These are phyloP conservation scores for Podila clonocystis DNA, from an alignment of 192 early-diverging fungal genomes.

Conservation along the genomic window DNA sequence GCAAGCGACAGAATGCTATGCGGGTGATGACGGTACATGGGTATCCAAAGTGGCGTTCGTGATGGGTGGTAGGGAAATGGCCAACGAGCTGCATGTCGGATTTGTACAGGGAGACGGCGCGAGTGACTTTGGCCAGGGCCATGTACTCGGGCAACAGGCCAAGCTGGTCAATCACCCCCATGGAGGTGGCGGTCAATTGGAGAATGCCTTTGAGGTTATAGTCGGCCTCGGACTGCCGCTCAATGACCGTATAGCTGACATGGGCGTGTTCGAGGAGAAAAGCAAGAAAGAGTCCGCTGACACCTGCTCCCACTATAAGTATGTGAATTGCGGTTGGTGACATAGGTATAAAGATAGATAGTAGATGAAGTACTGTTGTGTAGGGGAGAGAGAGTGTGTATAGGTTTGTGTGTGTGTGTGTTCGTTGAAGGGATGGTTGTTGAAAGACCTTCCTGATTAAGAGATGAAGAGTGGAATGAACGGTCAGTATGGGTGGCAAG, in stretches of 20 bases:
- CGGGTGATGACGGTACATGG: not conserved
- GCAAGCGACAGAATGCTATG: not conserved
- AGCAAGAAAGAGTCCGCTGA: not conserved
- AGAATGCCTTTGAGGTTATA: not conserved
- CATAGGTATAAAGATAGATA: not conserved
- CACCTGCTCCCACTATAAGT: not conserved
- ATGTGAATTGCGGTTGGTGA: not conserved
- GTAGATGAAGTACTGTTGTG: no score
- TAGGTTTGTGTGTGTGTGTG: no score
- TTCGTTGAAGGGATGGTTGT: no score
- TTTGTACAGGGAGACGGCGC: not conserved
- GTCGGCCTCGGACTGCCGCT: not conserved
- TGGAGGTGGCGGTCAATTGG: not conserved
- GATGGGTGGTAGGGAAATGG: not conserved
- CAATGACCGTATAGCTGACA: not conserved
- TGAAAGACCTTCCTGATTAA: no score
- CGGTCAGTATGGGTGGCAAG: not conserved
- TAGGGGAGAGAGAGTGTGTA: no score
- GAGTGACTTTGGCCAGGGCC: not conserved
- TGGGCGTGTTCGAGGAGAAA: not conserved
- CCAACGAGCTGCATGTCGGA: not conserved
- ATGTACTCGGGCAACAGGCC: not conserved
- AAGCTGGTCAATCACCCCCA: not conserved
- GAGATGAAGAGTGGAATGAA: no score
- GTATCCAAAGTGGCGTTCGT: conserved; percentile 1